Evolutionary conservation across 1,284 basidiomycete genomes (phyloP), one percentile per base, ranked within the genome.

Genomic region (Meripilus lineatus): DNA sequence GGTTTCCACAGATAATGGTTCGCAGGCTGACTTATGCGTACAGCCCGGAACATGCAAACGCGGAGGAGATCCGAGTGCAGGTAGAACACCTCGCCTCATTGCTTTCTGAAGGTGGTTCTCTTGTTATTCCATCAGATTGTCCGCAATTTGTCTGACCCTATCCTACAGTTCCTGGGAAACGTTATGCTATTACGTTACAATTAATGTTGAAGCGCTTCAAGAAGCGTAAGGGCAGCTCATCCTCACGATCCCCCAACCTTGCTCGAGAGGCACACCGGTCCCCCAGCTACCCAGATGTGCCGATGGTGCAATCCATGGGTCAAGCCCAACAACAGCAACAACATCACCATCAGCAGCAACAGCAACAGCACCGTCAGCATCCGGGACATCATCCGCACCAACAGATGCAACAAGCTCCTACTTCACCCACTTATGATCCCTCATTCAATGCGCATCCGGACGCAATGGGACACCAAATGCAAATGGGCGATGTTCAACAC

Each of bases 181-280:
- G 92, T 44, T 95, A 94, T 56, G 91, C 91, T 10, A 66, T 91
- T 40, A 93, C 89, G 2, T 70, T 95, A 15, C 85, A 90, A 50
- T 67, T 93, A 22, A 94, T 94, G 81, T 63, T 94, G 42, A 89
- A 90, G 57, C 76, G 85, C 49, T 83, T 85, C 22, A 77, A 81
- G 55, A 84, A 80, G 50, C 78, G 83, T 47, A 83, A 81, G 54
- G 63, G 69, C 3, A 62, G 66, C 6, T 80, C 79, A 13, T 61
- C 58, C 10, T 77, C 79, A 18, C 78, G 74, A 21, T 84, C 83
- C 10, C 83, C 79, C 2, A 75, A 74, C 46, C 57, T 71, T 10
- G 53, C 71, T 5, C 75, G 79, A 46, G 79, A 77, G n/a, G 5
- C 38, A 5, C 10, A 6, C 22, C 38, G 22, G 11, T 35, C 34